Conservation (phyloP, 306 rosid genomes). For the Casuarina cunninghamiana region DNA sequence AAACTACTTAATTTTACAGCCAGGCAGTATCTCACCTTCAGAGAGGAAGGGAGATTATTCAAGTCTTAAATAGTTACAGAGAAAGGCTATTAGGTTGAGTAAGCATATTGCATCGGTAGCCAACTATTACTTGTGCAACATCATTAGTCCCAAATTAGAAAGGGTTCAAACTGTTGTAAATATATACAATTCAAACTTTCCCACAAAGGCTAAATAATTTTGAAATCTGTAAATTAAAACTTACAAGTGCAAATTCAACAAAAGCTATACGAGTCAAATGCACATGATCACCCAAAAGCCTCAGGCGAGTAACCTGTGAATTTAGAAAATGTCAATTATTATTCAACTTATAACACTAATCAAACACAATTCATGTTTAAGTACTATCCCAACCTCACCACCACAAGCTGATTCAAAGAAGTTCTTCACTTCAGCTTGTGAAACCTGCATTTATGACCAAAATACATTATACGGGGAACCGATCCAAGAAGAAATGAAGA, state of each 20-base stretch:
- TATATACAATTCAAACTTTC: background rate
- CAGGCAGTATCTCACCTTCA: background rate
- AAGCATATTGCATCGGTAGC: background rate
- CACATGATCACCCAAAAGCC: constrained; percentile 96
- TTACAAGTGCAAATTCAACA: constrained; percentile 83
- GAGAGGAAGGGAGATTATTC: background rate
- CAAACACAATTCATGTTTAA: constrained; percentile 13
- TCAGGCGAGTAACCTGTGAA: constrained; percentile 83
- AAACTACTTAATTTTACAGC: background rate
- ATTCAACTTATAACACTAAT: constrained; percentile 15
- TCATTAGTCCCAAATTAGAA: background rate
- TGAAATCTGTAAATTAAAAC: constrained; percentile 5
- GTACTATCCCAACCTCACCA: constrained; percentile 68
- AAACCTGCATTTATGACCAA: constrained; percentile 48
- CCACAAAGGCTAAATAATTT: background rate
- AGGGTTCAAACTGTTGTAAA: background rate
- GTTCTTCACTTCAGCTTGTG: constrained; percentile 90
- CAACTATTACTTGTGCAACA: background rate
- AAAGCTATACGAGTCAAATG: constrained; percentile 98
- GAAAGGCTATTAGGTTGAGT: background rate
- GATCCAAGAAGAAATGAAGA: background rate
- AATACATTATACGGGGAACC: background rate
- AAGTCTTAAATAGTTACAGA: background rate
- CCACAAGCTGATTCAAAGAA: constrained; percentile 95
- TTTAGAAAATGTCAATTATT: constrained; percentile 16